Evolutionary conservation across 148 eudicot species (phyloP), one percentile per base, ranked within the genome.

Genomic region (Camellia sinensis): DNA sequence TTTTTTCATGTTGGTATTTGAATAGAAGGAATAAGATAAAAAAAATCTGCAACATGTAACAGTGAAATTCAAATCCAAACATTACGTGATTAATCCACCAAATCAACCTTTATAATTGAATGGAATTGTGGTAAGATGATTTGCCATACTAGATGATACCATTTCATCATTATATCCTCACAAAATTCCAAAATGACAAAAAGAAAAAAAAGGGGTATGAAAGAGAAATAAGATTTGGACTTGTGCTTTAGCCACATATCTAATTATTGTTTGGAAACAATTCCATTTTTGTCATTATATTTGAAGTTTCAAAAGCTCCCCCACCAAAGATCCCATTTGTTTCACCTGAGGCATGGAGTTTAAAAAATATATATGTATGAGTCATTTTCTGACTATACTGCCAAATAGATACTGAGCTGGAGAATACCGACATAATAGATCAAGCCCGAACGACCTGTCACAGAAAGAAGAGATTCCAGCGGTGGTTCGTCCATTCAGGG

Each of bases 211-310:
- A 74, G 64, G 14, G 19, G 37, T 1, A 29, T 15, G 65, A 57
- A 22, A 74, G 64, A 22, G 65, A 14, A 46, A 46, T 8, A 40
- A 21, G 67, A 59, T 18, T 40, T 73, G 52, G 67, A n/a, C 78
- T 56, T n/a, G 37, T 60, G 78, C 78, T 10, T 43, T 41, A 19
- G 54, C 67, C 22, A 29, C 37, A 52, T 44, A 75, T 67, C 71
- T 67, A 40, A 67, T 40, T 67, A n/a, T 48, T 7, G 52, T 48
- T 48, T 48, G 71, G 71, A 66, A 12, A 40, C 22, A 9, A 9
- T 75, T 63, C 65, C 10, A 60, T 12, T 48, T 8, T 3, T 43
- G 41, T 60, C 50, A 40, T n/a, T 29, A n/a, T 12, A 41, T 75
- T 18, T 18, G 44, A 62, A 76, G 79, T 50, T 29, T 76, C 40